phyloP scores from a whole-genome alignment of 441 rosid species.

The Arabidopsis hybrid region DNA sequence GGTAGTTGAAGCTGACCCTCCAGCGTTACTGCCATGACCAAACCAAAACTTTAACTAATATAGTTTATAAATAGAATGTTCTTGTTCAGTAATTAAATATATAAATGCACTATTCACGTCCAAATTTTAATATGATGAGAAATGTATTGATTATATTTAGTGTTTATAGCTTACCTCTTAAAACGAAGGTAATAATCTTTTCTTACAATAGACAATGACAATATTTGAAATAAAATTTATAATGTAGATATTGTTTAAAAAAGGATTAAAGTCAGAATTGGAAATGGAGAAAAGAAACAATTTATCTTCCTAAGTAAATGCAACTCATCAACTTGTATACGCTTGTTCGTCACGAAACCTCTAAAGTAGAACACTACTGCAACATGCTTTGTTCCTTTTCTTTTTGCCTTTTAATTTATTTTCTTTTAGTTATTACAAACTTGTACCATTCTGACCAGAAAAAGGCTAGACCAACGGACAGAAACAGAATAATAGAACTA shows the following conservation, averaged over 20 bases:
- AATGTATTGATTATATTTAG: no score
- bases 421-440: not conserved
- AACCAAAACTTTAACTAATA: not conserved
- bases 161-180: no score
- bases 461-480: conserved; percentile 13
- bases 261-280: not conserved
- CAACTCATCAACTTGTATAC: conserved; percentile 25
- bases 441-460: conserved; percentile 31
- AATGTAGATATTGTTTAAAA: not conserved
- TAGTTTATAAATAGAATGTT: not conserved
- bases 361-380: conserved; percentile 27
- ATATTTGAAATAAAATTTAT: not conserved
- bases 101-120: not conserved
- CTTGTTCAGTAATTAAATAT: not conserved
- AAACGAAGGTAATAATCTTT: not conserved
- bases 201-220: not conserved
- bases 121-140: not conserved
- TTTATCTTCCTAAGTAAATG: conserved; percentile 2
- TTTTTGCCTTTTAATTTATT: not conserved
- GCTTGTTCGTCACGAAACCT: conserved; percentile 41
- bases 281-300: not conserved
- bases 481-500: conserved; percentile 34
- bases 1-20: conserved; percentile 53
- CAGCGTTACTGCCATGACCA: conserved; percentile 58
- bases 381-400: conserved; percentile 8